phyloP scores from a whole-genome alignment of 495 filamentous ascomycete genomes.

The Margaritispora aquatica region DNA sequence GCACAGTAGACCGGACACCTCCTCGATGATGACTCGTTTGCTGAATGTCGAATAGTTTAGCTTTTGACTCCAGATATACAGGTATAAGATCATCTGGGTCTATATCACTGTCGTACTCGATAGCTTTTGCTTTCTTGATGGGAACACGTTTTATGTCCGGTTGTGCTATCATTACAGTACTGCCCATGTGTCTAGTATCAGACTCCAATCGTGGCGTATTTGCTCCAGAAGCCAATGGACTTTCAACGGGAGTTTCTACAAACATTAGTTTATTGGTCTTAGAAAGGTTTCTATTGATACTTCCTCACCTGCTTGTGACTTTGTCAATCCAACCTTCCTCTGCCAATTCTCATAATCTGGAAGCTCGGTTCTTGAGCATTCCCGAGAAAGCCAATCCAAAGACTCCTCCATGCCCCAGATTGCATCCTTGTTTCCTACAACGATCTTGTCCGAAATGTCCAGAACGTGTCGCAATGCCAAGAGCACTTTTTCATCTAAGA shows the following conservation, averaged over 20 bases:
- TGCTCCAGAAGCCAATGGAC: slow-evolving; percentile 38
- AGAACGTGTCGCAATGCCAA: slow-evolving; percentile 61
- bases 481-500: slow-evolving; percentile 55
- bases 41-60: slow-evolving; percentile 62
- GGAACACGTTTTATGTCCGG: slow-evolving; percentile 24
- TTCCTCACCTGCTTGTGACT: slow-evolving; percentile 18
- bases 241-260: slow-evolving; percentile 38
- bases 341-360: slow-evolving; percentile 54
- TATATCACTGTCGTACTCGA: slow-evolving; percentile 50
- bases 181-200: slow-evolving; percentile 22
- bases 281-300: not conserved
- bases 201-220: slow-evolving; percentile 38
- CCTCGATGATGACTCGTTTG: not conserved
- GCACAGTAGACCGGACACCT: slow-evolving; percentile 1
- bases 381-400: slow-evolving; percentile 79
- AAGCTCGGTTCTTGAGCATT: slow-evolving; percentile 60
- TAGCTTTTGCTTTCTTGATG: slow-evolving; percentile 27
- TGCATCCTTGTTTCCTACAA: slow-evolving; percentile 48
- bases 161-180: slow-evolving; percentile 25
- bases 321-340: slow-evolving; percentile 10
- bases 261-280: not conserved
- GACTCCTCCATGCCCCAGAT: slow-evolving; percentile 82
- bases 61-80: slow-evolving; percentile 65
- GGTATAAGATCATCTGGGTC: slow-evolving; percentile 70
- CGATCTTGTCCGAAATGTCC: slow-evolving; percentile 45